Evolutionary conservation across 2,329 filamentous ascomycete species (phyloP), one percentile per base, ranked within the genome.

Genomic region (Chrysoporthe cubensis): DNA sequence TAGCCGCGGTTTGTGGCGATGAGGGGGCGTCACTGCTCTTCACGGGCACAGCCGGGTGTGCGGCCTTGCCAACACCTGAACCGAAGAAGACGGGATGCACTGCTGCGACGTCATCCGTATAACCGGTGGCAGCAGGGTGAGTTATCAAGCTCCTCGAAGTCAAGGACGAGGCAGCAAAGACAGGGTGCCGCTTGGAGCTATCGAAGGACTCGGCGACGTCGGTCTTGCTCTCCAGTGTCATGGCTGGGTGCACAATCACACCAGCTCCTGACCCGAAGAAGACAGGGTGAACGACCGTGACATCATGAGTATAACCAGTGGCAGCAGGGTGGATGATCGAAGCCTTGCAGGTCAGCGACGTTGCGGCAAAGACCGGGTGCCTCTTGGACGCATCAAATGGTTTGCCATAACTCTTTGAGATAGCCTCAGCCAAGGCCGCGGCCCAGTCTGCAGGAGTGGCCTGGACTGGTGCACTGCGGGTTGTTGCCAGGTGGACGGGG

Each of bases 331-430:
- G 76, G 64, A 73, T 70, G n/a, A 64, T 71, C 65, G 71, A 72
- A 1, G 73, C 70, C 21, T 61, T 67, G 26, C 72, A 73, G 56
- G 72, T 57, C 65, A 74, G 66, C 1, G 74, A 71, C 18, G 71
- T 62, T 37, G 74, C 74, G n/a, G 72, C 71, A 54, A 79, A 77
- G 34, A 77, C 78, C 1, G 79, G 78, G 68, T 80, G 78, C 54
- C 72, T 68, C 54, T 70, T 69, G 16, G 78, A 69, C 9, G 75
- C 68, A 64, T 79, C 74, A 44, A 77, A 76, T 5, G 67, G 34
- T 11, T 21, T 52, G 34, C 34, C 21, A 14, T 67, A 68, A 44
- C 68, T 70, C 57, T 60, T 63, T 3, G 40, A 14, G 54, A 74
- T 72, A n/a, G 74, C 73, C 44, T 76, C 71, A 34, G 69, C 60